Evolutionary conservation across 805 yeast species (phyloP).

Genomic region (Kluyveromyces wickerhamii): DNA sequence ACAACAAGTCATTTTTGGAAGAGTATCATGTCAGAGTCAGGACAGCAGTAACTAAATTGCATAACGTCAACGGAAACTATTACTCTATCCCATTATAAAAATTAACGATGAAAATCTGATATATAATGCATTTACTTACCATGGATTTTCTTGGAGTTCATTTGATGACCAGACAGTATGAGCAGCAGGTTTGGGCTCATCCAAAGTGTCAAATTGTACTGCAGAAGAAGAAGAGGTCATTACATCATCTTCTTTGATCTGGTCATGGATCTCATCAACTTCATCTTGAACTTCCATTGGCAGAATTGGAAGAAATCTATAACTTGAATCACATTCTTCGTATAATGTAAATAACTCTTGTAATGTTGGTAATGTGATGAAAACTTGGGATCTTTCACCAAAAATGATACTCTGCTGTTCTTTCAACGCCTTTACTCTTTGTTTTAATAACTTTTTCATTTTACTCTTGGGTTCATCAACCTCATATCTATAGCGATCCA

Average conservation of each 20-base stretch:
- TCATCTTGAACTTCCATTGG: slow-evolving; percentile 65
- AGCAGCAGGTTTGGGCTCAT: slow-evolving; percentile 26
- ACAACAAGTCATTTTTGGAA: slow-evolving; percentile 10
- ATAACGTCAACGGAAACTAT: slow-evolving; percentile 33
- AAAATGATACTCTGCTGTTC: neutral
- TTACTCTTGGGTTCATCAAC: slow-evolving; percentile 54
- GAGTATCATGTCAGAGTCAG: slow-evolving; percentile 37
- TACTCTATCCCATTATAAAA: slow-evolving; percentile 19
- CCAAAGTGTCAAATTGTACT: slow-evolving; percentile 39
- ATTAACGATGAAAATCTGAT: neutral
- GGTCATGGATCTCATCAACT: slow-evolving; percentile 58
- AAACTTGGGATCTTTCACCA: slow-evolving; percentile 10
- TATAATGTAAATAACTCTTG: slow-evolving; percentile 65
- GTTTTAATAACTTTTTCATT: slow-evolving; percentile 43
- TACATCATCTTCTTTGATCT: slow-evolving; percentile 38
- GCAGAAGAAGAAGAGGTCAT: slow-evolving; percentile 42
- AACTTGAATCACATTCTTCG: slow-evolving; percentile 51
- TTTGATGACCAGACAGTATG: slow-evolving; percentile 40
- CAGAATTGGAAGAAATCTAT: slow-evolving; percentile 57
- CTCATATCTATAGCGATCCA: slow-evolving; percentile 77
- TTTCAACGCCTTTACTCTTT: slow-evolving; percentile 1
- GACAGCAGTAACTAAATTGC: slow-evolving; percentile 35
- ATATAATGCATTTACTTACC: slow-evolving; percentile 32
- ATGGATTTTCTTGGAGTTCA: slow-evolving; percentile 58
- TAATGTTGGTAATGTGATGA: slow-evolving; percentile 61